Conservation (phyloP, 331 rosid genomes). For the Quercus tomentella region DNA sequence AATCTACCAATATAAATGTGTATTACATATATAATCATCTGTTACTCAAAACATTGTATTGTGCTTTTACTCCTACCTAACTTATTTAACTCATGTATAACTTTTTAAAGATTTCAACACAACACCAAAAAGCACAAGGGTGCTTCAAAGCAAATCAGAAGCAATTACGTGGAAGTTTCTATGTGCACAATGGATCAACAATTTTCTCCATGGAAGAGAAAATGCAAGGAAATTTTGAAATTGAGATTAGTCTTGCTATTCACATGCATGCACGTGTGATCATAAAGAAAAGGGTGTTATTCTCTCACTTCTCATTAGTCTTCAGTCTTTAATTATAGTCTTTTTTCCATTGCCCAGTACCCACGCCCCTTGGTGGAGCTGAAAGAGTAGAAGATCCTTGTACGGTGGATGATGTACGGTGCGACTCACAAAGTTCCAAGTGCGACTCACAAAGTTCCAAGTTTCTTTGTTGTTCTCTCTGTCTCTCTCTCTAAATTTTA, state of each 20-base stretch:
- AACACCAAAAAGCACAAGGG: not conserved
- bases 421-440: slow-evolving; percentile 38
- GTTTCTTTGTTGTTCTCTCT: not conserved
- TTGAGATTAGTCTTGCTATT: slow-evolving; percentile 8
- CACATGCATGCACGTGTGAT: slow-evolving; percentile 59
- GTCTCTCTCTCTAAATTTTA: not conserved
- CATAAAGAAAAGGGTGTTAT: not conserved
- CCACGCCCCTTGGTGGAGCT: not conserved
- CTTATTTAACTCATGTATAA: not conserved
- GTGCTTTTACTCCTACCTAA: too few species aligned
- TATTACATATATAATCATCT: too few species aligned
- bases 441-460: slow-evolving; percentile 36
- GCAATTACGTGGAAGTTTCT: not conserved
- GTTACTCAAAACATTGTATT: too few species aligned
- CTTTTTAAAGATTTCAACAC: not conserved
- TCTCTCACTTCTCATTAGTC: too few species aligned
- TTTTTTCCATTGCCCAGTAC: too few species aligned
- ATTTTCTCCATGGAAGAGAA: not conserved
- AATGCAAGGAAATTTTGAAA: not conserved
- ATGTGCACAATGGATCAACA: not conserved
- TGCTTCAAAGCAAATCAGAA: not conserved
- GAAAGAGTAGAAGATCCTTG: slow-evolving; percentile 40
- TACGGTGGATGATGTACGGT: slow-evolving; percentile 73
- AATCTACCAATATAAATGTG: too few species aligned
- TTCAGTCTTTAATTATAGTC: too few species aligned